phyloP scores from a whole-genome alignment of 257 asterid genomes.

The Solanum pennellii region DNA sequence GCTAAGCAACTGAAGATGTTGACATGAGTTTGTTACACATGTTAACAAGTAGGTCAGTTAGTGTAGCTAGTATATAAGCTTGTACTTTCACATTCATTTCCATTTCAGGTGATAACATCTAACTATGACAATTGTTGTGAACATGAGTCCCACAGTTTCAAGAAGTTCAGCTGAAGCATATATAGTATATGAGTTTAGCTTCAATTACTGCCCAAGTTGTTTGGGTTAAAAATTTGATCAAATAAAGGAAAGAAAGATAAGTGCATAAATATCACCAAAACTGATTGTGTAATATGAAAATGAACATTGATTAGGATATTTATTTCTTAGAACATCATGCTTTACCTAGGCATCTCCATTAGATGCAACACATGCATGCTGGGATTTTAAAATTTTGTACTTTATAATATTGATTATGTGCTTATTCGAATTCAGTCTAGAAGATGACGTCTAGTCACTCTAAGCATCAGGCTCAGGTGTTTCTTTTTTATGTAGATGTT shows the following conservation, averaged over 20 bases:
- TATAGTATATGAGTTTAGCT: too few relatives aligned
- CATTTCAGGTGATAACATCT: too few relatives aligned
- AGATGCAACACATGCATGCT: background rate
- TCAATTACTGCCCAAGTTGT: too few relatives aligned
- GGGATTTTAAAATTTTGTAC: background rate
- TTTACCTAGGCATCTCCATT: background rate
- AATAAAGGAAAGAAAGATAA: background rate
- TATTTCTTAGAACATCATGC: background rate
- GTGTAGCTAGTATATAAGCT: too few relatives aligned
- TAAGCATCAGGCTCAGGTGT: background rate
- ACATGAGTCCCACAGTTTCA: too few relatives aligned
- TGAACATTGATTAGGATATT: background rate
- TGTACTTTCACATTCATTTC: too few relatives aligned
- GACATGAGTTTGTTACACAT: too few relatives aligned
- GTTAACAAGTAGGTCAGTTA: too few relatives aligned
- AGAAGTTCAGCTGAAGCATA: too few relatives aligned
- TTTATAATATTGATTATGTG: background rate
- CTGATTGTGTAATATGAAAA: background rate
- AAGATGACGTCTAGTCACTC: background rate
- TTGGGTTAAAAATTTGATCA: too few relatives aligned
- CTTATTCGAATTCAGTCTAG: background rate
- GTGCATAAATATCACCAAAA: background rate
- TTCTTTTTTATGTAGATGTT: conserved; percentile 43
- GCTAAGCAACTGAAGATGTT: too few relatives aligned
- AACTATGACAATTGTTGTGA: too few relatives aligned